Conservation (phyloP, 768 basidiomycete species). For the Trametes coccinea region DNA sequence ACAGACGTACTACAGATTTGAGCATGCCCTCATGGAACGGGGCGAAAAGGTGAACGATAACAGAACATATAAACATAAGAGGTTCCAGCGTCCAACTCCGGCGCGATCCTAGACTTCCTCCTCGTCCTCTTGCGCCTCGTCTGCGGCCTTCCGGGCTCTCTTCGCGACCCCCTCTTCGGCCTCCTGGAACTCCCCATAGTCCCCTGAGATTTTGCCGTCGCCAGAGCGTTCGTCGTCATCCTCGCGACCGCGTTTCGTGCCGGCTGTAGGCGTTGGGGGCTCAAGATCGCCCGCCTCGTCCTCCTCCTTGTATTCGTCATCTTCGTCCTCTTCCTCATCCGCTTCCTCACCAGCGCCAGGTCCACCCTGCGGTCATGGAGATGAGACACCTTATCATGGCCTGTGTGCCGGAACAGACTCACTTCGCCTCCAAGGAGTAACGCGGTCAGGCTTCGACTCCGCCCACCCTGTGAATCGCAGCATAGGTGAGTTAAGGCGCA, state of each 20-base stretch:
- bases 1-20: background rate
- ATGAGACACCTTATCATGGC: background rate
- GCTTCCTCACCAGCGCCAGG: background rate
- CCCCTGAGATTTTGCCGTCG: conserved; percentile 20
- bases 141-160: conserved; percentile 30
- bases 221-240: conserved; percentile 28
- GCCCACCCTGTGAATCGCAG: conserved; percentile 13
- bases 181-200: conserved; percentile 34
- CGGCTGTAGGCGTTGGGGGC: conserved; percentile 21
- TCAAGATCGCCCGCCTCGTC: conserved; percentile 27
- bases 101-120: background rate
- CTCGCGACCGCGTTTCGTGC: conserved; percentile 27
- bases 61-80: conserved; percentile 9
- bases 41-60: background rate
- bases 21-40: too few species aligned
- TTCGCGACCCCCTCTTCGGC: conserved; percentile 37
- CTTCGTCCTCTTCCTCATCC: conserved; percentile 23
- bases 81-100: background rate
- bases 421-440: conserved; percentile 28
- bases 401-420: background rate
- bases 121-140: conserved; percentile 13
- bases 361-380: background rate
- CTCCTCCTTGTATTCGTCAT: conserved; percentile 25
- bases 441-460: conserved; percentile 27
- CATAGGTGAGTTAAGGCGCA: too few species aligned